Evolutionary conservation across 306 rosid genomes (phyloP), one percentile per base, ranked within the genome.

Genomic region (Parietaria judaica): DNA sequence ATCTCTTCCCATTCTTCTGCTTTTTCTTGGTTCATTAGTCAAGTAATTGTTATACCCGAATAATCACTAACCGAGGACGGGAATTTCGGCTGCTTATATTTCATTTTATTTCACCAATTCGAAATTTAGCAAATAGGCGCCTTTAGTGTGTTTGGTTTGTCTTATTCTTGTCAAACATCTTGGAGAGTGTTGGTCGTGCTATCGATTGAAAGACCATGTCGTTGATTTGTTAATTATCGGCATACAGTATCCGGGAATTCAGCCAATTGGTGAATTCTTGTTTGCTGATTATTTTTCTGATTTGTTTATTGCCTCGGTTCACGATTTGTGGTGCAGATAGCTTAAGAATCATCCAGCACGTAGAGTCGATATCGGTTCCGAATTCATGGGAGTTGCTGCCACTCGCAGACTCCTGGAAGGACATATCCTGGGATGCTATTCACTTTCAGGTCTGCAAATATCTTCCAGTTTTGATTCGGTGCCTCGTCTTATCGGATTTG

Each of bases 261-360:
- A n/a, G n/a, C n/a, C n/a, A n/a, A n/a, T n/a, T n/a, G n/a, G n/a
- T 46, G 1, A 13, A 46, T 46, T 23, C 31, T 2, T 23, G 31
- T 23, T 0, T 23, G 31, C 31, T 23, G 31, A 23, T 23, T 23
- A 23, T 23, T 23, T 23, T 23, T 23, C 31, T 23, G 31, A 23
- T 23, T 23, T 23, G 31, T 23, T 23, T 23, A 23, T 23, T 23
- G 31, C 1, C 31, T 23, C 31, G 31, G 31, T 1, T 23, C 1
- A 51, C 51, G 2, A 55, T 50, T 51, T 50, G 38, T 39, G 46
- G 67, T 74, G 80, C 81, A 88, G 96, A 41, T 82, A 77, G 95
- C 85, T 77, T 92, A 74, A 88, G 96, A 75, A 64, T 92, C 70
- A 14, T 92, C 72, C 86, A 92, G 76, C 86, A 84, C 36, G 96